phyloP scores from a whole-genome alignment of 768 basidiomycete species.

The Gautieria morchelliformis region DNA sequence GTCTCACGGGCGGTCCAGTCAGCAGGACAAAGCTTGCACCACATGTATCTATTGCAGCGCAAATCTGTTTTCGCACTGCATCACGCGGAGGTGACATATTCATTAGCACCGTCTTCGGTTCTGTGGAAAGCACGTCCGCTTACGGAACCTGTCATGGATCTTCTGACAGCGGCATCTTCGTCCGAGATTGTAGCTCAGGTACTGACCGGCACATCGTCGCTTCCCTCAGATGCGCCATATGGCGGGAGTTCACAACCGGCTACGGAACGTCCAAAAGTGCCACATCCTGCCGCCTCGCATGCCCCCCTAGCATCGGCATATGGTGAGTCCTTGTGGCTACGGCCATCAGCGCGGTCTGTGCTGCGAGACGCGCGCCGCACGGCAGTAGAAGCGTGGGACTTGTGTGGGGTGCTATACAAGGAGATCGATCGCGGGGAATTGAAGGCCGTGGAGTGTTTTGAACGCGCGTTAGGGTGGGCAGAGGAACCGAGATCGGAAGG shows the following conservation, averaged over 20 bases:
- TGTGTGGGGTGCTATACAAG: conserved; percentile 61
- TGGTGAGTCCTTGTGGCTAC: conserved; percentile 39
- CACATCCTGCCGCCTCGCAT: conserved; percentile 30
- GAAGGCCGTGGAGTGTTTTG: conserved; percentile 51
- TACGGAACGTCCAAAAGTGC: conserved; percentile 10
- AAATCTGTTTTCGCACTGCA: conserved; percentile 66
- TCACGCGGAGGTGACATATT: conserved; percentile 61
- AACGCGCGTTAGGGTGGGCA: conserved; percentile 62
- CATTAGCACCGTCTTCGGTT: conserved; percentile 28
- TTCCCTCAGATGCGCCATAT: conserved; percentile 26
- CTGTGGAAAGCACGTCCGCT: neutral
- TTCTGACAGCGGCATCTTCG: conserved; percentile 53
- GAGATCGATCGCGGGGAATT: conserved; percentile 18
- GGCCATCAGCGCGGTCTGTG: conserved; percentile 43
- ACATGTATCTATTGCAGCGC: conserved; percentile 59
- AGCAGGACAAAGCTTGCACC: conserved; percentile 52
- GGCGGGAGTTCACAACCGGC: neutral
- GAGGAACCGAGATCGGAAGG: conserved; percentile 28
- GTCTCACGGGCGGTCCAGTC: conserved; percentile 18
- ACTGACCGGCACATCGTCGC: conserved; percentile 35
- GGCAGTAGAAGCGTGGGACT: conserved; percentile 67
- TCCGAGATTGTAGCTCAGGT: conserved; percentile 54
- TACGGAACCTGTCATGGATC: conserved; percentile 34
- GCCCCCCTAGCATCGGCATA: conserved; percentile 35
- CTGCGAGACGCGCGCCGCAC: conserved; percentile 63